phyloP scores from a whole-genome alignment of 495 filamentous ascomycete species.

The Bombardia bombarda region DNA sequence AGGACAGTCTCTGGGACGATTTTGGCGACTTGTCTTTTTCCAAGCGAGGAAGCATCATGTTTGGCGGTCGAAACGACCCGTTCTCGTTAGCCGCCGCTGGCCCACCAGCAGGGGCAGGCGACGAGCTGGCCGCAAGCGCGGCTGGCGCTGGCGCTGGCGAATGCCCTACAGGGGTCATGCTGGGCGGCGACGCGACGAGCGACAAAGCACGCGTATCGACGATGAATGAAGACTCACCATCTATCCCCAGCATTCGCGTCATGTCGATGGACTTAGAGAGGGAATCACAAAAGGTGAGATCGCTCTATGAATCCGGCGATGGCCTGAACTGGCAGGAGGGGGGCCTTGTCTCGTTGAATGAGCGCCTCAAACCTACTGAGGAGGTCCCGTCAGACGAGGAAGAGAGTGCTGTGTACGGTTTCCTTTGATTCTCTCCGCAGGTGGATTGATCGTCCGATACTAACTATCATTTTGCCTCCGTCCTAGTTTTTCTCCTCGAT shows the following conservation, averaged over 20 bases:
- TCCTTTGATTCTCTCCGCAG: slow-evolving; percentile 35
- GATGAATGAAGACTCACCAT: slow-evolving; percentile 10
- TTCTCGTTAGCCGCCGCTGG: slow-evolving; percentile 5
- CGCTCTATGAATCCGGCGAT: slow-evolving; percentile 81
- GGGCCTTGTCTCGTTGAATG: slow-evolving; percentile 34
- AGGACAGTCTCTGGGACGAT: slow-evolving; percentile 43
- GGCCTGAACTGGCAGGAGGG: slow-evolving; percentile 51
- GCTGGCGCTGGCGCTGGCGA: not conserved
- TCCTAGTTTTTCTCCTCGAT: slow-evolving; percentile 5
- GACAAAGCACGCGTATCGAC: slow-evolving; percentile 4
- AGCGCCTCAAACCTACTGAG: slow-evolving; percentile 38
- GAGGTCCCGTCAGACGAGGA: slow-evolving; percentile 41
- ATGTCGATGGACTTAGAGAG: slow-evolving; percentile 75
- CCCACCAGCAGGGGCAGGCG: too few species aligned
- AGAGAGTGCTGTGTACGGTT: slow-evolving; percentile 45
- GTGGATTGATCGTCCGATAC: slow-evolving; percentile 11
- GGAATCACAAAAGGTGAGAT: slow-evolving; percentile 79
- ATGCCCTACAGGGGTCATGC: not conserved
- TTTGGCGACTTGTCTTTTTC: slow-evolving; percentile 45
- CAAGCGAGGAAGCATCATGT: slow-evolving; percentile 57
- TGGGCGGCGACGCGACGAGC: not conserved
- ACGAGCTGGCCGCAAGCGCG: not conserved
- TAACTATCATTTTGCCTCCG: slow-evolving; percentile 1
- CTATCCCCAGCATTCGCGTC: slow-evolving; percentile 40
- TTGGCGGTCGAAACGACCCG: slow-evolving; percentile 41